These are phyloP conservation scores for Coemansia sp. DNA, from an alignment of 192 early-diverging fungal species.

Conservation along the genomic window DNA sequence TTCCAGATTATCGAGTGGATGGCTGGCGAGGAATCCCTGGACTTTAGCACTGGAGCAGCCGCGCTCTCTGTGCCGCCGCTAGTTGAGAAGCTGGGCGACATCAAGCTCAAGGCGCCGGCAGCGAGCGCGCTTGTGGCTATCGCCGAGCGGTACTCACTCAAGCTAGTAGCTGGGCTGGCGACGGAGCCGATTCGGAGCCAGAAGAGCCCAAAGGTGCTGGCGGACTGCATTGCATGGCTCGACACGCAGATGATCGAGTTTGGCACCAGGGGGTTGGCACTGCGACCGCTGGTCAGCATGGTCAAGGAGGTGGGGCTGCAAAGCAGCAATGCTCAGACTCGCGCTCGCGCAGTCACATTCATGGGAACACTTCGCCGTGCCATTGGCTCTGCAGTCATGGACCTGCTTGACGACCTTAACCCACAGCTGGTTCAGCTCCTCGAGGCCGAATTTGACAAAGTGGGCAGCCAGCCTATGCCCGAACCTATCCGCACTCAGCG, in stretches of 20 bases:
- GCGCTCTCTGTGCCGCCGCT: constrained; percentile 70
- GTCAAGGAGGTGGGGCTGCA: constrained; percentile 69
- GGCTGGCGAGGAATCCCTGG: constrained; percentile 56
- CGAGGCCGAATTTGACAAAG: constrained; percentile 92
- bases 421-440: constrained; percentile 76
- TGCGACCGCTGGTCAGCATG: constrained; percentile 81
- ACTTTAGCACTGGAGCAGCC: constrained; percentile 72
- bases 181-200: constrained; percentile 74
- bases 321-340: constrained; percentile 83
- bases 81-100: constrained; percentile 92
- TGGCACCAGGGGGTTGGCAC: constrained; percentile 74
- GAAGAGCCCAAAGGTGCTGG: constrained; percentile 89
- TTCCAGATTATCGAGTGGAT: constrained; percentile 74
- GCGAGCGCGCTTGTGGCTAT: constrained; percentile 76
- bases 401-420: constrained; percentile 85
- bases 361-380: constrained; percentile 80
- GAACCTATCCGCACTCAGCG: constrained; percentile 47
- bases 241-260: constrained; percentile 84
- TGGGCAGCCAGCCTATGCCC: constrained; percentile 58
- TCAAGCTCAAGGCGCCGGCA: constrained; percentile 86
- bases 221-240: constrained; percentile 86
- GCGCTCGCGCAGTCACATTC: constrained; percentile 74
- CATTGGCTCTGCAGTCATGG: constrained; percentile 77
- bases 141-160: constrained; percentile 72
- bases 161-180: constrained; percentile 76